A percentile compares a stretch with the other conserved stretches of the same genome.
These are phyloP conservation scores for Fusarium albosuccineum DNA, from an alignment of 2,329 filamentous ascomycete genomes.

Conservation along the genomic window DNA sequence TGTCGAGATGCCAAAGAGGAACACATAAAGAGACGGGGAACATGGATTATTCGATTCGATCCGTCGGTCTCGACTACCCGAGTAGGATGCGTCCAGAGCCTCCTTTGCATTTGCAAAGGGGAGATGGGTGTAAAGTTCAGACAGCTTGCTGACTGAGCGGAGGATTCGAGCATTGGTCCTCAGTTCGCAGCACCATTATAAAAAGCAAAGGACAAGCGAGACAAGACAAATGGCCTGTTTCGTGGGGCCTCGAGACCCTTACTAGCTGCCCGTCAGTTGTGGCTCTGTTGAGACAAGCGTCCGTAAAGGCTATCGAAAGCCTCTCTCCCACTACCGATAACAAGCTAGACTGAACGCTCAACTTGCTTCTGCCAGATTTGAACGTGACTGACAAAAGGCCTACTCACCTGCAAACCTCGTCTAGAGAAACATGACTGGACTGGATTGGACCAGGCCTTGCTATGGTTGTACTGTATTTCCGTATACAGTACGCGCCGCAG, in stretches of 20 bases:
- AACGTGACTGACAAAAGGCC: constrained; percentile 8
- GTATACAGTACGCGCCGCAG: constrained; percentile 20
- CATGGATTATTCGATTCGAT: constrained; percentile 24
- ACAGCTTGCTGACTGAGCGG: background rate
- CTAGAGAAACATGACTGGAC: background rate
- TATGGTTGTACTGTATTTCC: constrained; percentile 3
- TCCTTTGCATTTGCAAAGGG: constrained; percentile 13
- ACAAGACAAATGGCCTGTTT: constrained; percentile 22
- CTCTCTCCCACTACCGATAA: background rate
- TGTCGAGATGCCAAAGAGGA: constrained; percentile 16
- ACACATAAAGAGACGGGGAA: constrained; percentile 22
- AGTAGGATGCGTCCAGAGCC: constrained; percentile 12
- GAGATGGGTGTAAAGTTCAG: background rate
- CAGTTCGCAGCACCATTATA: constrained; percentile 10
- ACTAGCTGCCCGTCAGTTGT: constrained; percentile 24
- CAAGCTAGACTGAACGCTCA: background rate
- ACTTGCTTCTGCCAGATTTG: constrained; percentile 27
- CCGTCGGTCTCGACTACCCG: constrained; percentile 19
- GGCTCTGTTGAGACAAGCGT: constrained; percentile 23
- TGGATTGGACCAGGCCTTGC: background rate
- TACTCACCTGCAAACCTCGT: constrained; percentile 14
- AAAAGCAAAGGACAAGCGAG: constrained; percentile 9
- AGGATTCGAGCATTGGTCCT: constrained; percentile 13
- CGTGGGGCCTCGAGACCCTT: constrained; percentile 1
- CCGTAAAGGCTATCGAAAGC: constrained; percentile 11